Base-by-base conservation (phyloP, 1,139 yeast species). In the Debaryomyces robertsiae region DNA sequence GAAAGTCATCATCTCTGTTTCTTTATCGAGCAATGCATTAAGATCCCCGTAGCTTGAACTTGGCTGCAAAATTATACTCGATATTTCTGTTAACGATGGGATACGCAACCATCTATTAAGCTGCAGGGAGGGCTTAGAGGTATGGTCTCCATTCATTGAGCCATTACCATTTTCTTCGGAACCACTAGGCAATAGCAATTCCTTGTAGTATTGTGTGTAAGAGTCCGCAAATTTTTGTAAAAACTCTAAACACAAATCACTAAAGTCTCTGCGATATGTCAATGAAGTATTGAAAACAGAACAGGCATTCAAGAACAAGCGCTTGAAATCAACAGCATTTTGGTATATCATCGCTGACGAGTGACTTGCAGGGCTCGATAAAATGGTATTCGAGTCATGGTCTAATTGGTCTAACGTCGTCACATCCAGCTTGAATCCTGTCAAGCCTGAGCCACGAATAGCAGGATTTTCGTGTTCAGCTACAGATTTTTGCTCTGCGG, bases 261-360 rank as follows among this genome's bases (percentile, higher is more conserved):
- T 74, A 52, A 78, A 77, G 14, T 77, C 80, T 25, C 65, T 63
- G 46, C 86, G 67, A 52, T 73, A 82, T 19, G 73, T 67, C 36
- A 81, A 64, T 0, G 89, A 77, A 1, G 91, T 82, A 54, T 83
- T 84, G 46, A 84, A 63, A 1, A 77, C 67, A 39, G 73, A 69
- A 46, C 87, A 75, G 6, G 81, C 58, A 41, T 73, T 72, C 42
- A 65, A 63, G 46, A 83, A 74, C 32, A 83, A 66, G 17, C 61
- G 58, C 47, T 77, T 76, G 55, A 84, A 82, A 27, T 75, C 79
- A 18, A 71, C 54, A 2, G 84, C 80, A 42, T 79, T 75, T 48
- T 75, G 75, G 52, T 75, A 77, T 18, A 68, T 58, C 28, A 40
- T 32, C 31, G 46, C 36, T 15, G 47, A 30, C 30, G 47, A 18